These are phyloP conservation scores for Trichomonascaceae sp. DNA, from an alignment of 1,139 yeast species.

Conservation along the genomic window DNA sequence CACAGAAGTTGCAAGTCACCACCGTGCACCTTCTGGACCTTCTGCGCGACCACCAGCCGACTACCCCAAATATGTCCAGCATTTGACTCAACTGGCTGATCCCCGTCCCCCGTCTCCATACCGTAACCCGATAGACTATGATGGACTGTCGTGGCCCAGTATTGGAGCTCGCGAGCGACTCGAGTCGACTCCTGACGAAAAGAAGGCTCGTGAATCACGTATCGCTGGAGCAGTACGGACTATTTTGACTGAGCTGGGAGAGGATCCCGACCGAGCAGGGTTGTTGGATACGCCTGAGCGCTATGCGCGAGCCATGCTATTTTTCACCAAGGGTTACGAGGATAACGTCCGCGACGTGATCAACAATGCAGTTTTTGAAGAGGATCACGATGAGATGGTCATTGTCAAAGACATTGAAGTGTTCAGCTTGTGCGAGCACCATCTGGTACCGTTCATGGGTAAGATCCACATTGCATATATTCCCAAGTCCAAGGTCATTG, in stretches of 20 bases:
- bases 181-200: slow-evolving; percentile 51
- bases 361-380: slow-evolving; percentile 92
- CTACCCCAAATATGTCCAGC: slow-evolving; percentile 27
- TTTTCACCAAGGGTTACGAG: slow-evolving; percentile 91
- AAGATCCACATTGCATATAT: slow-evolving; percentile 94
- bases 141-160: slow-evolving; percentile 92
- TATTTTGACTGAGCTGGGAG: slow-evolving; percentile 78
- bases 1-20: too few species aligned
- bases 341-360: slow-evolving; percentile 72
- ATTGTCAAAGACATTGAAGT: slow-evolving; percentile 91
- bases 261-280: slow-evolving; percentile 82
- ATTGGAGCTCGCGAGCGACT: slow-evolving; percentile 70
- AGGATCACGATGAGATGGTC: slow-evolving; percentile 98
- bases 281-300: slow-evolving; percentile 88
- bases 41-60: slow-evolving; percentile 18
- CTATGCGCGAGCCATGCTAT: slow-evolving; percentile 92
- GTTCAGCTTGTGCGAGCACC: slow-evolving; percentile 91
- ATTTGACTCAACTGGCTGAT: slow-evolving; percentile 32
- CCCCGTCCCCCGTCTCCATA: slow-evolving; percentile 77
- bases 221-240: slow-evolving; percentile 80
- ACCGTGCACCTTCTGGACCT: too few species aligned
- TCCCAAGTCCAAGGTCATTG: slow-evolving; percentile 90
- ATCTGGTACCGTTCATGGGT: slow-evolving; percentile 92
- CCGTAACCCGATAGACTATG: slow-evolving; percentile 75
- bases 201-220: slow-evolving; percentile 47